Evolutionary conservation across 306 rosid genomes (phyloP).

Genomic region (Quercus agrifolia): DNA sequence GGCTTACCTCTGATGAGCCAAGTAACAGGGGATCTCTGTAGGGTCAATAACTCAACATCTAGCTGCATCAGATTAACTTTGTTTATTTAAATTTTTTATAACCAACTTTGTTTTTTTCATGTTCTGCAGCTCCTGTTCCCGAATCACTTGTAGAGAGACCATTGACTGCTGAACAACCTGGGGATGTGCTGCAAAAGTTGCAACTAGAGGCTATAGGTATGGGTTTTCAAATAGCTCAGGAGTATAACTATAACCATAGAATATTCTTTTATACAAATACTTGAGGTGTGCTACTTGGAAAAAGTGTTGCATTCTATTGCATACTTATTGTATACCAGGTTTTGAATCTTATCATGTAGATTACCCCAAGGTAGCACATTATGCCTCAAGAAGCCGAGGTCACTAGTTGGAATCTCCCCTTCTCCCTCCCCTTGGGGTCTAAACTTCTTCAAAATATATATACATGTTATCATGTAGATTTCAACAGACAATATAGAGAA

Average conservation of each 20-base stretch:
- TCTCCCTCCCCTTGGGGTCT: no score
- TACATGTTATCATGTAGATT: background rate
- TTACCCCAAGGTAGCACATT: no score
- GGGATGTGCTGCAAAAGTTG: conserved; percentile 43
- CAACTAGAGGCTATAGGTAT: conserved; percentile 78
- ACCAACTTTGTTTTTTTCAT: conserved; percentile 9
- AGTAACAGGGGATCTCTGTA: no score
- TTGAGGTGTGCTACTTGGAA: background rate
- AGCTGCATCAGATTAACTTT: background rate
- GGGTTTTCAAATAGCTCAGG: background rate
- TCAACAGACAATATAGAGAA: background rate
- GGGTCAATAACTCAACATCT: no score
- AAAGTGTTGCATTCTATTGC: background rate
- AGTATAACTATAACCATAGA: background rate
- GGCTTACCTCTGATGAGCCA: no score
- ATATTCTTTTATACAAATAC: background rate
- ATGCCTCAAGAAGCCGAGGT: no score
- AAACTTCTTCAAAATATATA: no score
- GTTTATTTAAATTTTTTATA: background rate
- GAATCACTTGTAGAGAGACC: conserved; percentile 44
- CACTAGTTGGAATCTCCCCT: no score
- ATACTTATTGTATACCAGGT: background rate
- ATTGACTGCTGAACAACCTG: conserved; percentile 37
- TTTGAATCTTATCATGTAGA: background rate
- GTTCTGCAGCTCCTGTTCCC: conserved; percentile 36